Evolutionary conservation across 768 basidiomycete genomes (phyloP).

Genomic region (Tylopilus vinaceipallidus): DNA sequence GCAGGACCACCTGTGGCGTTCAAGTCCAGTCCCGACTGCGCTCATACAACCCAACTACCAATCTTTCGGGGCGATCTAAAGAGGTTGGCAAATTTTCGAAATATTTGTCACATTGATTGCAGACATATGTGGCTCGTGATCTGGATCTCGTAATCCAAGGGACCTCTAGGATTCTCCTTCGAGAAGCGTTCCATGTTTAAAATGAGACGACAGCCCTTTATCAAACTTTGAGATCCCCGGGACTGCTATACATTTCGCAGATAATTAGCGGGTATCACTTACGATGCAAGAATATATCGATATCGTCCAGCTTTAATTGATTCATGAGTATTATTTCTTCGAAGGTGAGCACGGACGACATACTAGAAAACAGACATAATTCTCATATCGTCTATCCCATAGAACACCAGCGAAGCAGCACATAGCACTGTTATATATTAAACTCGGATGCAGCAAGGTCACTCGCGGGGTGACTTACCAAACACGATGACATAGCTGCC

Average conservation of each 20-base stretch:
- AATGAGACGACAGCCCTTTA: conserved; percentile 25
- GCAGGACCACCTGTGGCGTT: no score
- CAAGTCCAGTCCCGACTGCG: no score
- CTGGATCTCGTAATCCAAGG: no score
- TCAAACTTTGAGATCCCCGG: background rate
- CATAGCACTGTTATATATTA: conserved; percentile 5
- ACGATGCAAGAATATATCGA: conserved; percentile 16
- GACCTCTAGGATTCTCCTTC: no score
- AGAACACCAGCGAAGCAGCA: background rate
- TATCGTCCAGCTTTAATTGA: conserved; percentile 12
- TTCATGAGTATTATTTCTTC: background rate
- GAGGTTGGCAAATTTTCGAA: no score
- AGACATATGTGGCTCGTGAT: no score
- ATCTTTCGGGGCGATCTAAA: no score
- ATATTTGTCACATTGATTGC: no score
- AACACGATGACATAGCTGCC: conserved; percentile 43
- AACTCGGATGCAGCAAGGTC: background rate
- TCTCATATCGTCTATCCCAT: conserved; percentile 1
- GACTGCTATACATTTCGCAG: background rate
- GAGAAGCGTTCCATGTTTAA: conserved; percentile 23
- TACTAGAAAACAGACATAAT: conserved; percentile 1
- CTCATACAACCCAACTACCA: no score
- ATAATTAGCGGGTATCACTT: conserved; percentile 2
- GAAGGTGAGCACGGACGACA: background rate
- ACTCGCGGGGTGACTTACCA: conserved; percentile 24